Base-by-base conservation (phyloP, 176 grass and related monocot genomes). In the Aegilops longissima region DNA sequence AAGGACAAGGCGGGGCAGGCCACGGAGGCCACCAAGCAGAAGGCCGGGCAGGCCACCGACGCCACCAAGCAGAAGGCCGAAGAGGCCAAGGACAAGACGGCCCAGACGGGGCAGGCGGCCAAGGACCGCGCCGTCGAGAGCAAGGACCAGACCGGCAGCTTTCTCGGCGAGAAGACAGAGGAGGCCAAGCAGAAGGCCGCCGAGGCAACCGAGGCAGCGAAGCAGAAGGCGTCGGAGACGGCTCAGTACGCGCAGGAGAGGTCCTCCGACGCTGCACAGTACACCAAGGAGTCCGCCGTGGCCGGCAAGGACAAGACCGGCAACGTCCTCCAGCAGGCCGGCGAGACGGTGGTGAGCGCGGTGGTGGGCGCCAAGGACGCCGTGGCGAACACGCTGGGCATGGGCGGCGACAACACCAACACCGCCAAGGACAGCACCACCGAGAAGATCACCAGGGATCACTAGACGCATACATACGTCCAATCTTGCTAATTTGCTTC, bases 311-410 rank as follows among this genome's bases (percentile, higher is more conserved):
- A 97, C 25, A 92, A 93, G 84, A 52, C 90, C 34, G 88, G 85
- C 66, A n/a, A 25, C 80, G 36, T 90, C 14, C 69, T 97, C 51
- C 88, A 91, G 36, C 90, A 97, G 94, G 89, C 89, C 10, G 65
- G 84, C 0, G 94, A 96, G 61, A 82, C 89, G 61, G 89, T 91
- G 66, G 91, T 82, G 88, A 89, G 8, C 61, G 92, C 73, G 18
- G 95, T 82, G 14, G 83, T 58, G 4, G 92, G 92, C 24, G 86
- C 92, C 25, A 91, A 88, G 83, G 92, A 94, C 36, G 86, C 93
- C 8, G 92, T 94, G 36, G 83, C 76, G 45, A 93, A 25, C 84
- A 91, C 90, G 17, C 77, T 93, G 35, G 95, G 95, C 8, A 84
- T 95, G 90, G 66, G 72, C 30, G 90, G 52, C 0, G 80, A 91